These are phyloP conservation scores for Schizophyllum amplum DNA, from an alignment of 1,284 basidiomycete genomes.

Conservation along the genomic window DNA sequence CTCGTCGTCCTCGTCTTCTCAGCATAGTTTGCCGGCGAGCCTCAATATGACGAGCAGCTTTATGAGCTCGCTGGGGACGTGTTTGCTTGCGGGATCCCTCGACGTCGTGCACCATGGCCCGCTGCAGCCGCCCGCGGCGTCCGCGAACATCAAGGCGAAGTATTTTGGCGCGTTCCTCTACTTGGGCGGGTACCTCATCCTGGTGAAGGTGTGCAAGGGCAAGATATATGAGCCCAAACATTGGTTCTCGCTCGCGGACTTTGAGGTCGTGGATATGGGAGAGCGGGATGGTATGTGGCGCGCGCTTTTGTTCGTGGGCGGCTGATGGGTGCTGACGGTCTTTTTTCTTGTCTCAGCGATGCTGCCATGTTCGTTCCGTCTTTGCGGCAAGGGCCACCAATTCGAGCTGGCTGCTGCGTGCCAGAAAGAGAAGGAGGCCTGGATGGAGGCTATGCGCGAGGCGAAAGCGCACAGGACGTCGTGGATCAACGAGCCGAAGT, in stretches of 20 bases:
- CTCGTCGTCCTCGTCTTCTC: slow-evolving; percentile 20
- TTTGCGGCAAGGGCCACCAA: slow-evolving; percentile 59
- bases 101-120: slow-evolving; percentile 71
- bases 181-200: slow-evolving; percentile 72
- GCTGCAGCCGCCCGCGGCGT: slow-evolving; percentile 25
- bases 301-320: background rate
- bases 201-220: slow-evolving; percentile 79
- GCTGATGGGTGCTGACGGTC: slow-evolving; percentile 5
- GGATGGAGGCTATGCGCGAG: slow-evolving; percentile 63
- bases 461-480: slow-evolving; percentile 28
- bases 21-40: slow-evolving; percentile 18
- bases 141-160: slow-evolving; percentile 61
- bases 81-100: slow-evolving; percentile 71
- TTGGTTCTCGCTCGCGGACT: slow-evolving; percentile 74
- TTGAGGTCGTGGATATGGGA: slow-evolving; percentile 62
- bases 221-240: slow-evolving; percentile 79
- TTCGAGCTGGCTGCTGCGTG: slow-evolving; percentile 84
- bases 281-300: slow-evolving; percentile 56
- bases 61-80: slow-evolving; percentile 62
- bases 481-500: slow-evolving; percentile 53
- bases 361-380: slow-evolving; percentile 73
- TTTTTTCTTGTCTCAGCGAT: slow-evolving; percentile 42
- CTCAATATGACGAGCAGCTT: slow-evolving; percentile 40
- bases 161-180: slow-evolving; percentile 89
- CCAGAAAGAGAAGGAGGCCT: slow-evolving; percentile 73